Evolutionary conservation across 2,329 filamentous ascomycete species (phyloP).

Genomic region (Paramyrothecium roridum): DNA sequence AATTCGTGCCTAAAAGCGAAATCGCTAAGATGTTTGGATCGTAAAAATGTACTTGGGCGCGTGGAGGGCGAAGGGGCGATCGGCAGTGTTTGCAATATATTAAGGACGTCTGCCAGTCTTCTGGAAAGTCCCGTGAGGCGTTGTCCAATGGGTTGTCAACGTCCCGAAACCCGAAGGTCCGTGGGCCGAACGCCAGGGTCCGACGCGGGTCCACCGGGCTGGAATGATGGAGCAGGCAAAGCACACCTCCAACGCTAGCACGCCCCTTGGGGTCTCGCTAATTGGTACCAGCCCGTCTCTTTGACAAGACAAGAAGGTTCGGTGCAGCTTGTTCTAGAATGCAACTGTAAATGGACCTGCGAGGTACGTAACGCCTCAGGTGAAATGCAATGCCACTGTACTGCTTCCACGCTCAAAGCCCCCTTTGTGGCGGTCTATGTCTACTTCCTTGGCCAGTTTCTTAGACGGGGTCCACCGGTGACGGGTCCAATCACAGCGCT

Average conservation of each 20-base stretch:
- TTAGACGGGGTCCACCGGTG: neutral
- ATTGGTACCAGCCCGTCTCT: neutral
- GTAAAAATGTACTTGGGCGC: neutral
- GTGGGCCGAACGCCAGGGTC: slow-evolving; percentile 1
- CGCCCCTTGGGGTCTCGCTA: neutral
- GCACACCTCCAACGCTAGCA: neutral
- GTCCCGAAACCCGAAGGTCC: slow-evolving; percentile 9
- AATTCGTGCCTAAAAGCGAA: no score
- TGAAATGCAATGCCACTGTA: neutral
- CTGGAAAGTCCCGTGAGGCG: neutral
- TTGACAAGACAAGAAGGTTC: neutral
- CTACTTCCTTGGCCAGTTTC: no score
- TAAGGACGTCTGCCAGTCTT: neutral
- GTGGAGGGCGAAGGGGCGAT: neutral
- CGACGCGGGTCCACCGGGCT: neutral
- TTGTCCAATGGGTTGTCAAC: slow-evolving; percentile 2
- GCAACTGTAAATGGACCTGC: neutral
- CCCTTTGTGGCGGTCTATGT: no score
- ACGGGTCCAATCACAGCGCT: neutral
- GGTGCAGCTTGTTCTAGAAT: neutral
- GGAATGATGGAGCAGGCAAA: neutral
- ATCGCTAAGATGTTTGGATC: no score
- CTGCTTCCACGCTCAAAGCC: no score
- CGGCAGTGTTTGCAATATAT: neutral
- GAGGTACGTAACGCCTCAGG: neutral